These are phyloP conservation scores for Rutidosis leptorrhynchoides DNA, from an alignment of 129 eudicot species.

Conservation along the genomic window DNA sequence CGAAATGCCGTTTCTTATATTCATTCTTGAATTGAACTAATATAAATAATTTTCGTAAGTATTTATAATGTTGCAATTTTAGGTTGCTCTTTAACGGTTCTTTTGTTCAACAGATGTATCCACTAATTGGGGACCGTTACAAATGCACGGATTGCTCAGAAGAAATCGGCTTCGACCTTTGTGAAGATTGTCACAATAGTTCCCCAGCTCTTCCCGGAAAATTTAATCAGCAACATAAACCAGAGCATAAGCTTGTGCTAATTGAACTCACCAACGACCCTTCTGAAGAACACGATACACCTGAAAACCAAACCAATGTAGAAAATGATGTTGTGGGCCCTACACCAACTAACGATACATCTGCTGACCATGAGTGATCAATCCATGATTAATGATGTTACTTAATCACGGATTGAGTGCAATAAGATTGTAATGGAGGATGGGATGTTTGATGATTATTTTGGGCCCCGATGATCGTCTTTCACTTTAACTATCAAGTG, in stretches of 20 bases:
- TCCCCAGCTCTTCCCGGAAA: constrained; percentile 59
- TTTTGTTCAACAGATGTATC: constrained; percentile 40
- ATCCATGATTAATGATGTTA: no score
- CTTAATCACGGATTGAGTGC: no score
- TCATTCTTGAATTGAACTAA: no score
- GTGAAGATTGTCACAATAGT: constrained; percentile 46
- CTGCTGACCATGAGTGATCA: background rate
- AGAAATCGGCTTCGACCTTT: constrained; percentile 52
- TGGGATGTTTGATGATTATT: no score
- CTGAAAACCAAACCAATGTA: constrained; percentile 16
- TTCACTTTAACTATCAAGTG: no score
- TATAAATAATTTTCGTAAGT: no score
- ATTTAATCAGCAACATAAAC: constrained; percentile 63
- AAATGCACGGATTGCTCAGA: constrained; percentile 53
- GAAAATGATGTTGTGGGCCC: constrained; percentile 13
- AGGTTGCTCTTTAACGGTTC: background rate
- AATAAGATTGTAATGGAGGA: no score
- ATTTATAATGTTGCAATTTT: background rate
- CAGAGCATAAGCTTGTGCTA: constrained; percentile 46
- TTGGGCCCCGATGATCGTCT: no score
- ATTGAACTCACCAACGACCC: background rate
- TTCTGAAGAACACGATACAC: background rate
- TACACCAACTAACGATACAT: background rate
- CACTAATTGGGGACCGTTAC: constrained; percentile 51
- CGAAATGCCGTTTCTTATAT: no score